Evolutionary conservation across 2,329 filamentous ascomycete species (phyloP).

Genomic region (Ascomycota sp.): DNA sequence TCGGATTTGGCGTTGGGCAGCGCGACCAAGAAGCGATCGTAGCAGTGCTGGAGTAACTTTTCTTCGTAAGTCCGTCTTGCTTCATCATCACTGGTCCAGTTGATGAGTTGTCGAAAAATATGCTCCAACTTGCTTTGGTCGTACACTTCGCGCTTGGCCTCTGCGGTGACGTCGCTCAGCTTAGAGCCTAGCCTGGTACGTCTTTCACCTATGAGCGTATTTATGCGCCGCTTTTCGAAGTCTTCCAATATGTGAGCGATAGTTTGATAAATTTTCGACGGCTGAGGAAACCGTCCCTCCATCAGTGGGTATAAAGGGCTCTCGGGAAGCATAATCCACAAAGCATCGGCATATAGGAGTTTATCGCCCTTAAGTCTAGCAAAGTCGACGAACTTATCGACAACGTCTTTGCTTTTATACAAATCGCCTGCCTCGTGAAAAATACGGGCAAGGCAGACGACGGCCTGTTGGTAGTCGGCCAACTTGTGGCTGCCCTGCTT

Average conservation of each 20-base stretch:
- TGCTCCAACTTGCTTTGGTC: constrained; percentile 55
- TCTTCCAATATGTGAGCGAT: constrained; percentile 68
- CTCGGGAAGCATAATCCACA: constrained; percentile 58
- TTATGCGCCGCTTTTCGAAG: constrained; percentile 77
- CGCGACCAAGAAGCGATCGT: constrained; percentile 55
- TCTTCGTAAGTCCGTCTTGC: constrained; percentile 72
- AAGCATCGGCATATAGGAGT: constrained; percentile 53
- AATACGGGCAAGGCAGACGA: constrained; percentile 53
- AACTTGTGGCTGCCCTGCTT: constrained; percentile 50
- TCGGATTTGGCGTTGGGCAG: constrained; percentile 42
- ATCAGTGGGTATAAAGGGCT: constrained; percentile 65
- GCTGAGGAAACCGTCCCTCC: constrained; percentile 65
- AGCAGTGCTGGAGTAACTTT: constrained; percentile 63
- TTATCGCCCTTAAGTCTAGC: constrained; percentile 53
- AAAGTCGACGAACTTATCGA: constrained; percentile 64
- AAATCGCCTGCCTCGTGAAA: constrained; percentile 46
- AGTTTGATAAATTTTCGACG: constrained; percentile 59
- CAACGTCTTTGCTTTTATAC: constrained; percentile 41
- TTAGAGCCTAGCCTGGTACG: constrained; percentile 72
- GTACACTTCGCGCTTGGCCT: constrained; percentile 76
- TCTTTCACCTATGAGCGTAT: constrained; percentile 73
- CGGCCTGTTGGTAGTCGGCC: constrained; percentile 52
- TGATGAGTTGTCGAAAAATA: constrained; percentile 64
- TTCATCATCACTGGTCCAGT: constrained; percentile 81
- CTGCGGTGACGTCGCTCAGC: constrained; percentile 60